A percentile compares a stretch with the other conserved stretches of the same genome.
These are phyloP conservation scores for Gaertneriomyces sp. DNA, from an alignment of 192 early-diverging fungal genomes.

Conservation along the genomic window DNA sequence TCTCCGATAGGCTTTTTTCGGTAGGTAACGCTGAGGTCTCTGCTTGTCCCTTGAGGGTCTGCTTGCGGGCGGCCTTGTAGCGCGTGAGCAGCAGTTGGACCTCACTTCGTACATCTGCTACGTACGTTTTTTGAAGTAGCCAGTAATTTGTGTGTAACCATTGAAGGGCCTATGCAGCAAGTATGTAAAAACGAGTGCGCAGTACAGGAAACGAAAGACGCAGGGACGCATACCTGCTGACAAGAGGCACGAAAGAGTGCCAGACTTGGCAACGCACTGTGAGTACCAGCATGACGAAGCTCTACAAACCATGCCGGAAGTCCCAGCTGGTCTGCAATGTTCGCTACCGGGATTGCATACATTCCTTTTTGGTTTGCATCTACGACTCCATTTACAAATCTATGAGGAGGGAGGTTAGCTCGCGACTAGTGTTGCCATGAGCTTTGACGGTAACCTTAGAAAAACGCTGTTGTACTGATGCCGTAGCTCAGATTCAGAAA, in stretches of 20 bases:
- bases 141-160: constrained; percentile 54
- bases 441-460: constrained; percentile 31
- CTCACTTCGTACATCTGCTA: constrained; percentile 28
- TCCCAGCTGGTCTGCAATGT: constrained; percentile 48
- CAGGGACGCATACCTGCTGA: constrained; percentile 25
- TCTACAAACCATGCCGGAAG: constrained; percentile 60
- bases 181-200: neutral
- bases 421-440: neutral
- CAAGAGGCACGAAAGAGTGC: constrained; percentile 40
- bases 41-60: neutral
- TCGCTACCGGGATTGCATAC: constrained; percentile 43
- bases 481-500: constrained; percentile 50
- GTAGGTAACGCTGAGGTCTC: neutral
- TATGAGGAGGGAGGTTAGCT: constrained; percentile 1
- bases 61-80: constrained; percentile 15
- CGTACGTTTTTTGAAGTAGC: constrained; percentile 36
- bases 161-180: constrained; percentile 34
- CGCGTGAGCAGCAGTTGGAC: constrained; percentile 15
- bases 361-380: constrained; percentile 46
- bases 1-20: constrained; percentile 17
- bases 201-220: neutral
- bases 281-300: constrained; percentile 53
- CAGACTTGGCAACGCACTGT: constrained; percentile 42
- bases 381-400: constrained; percentile 59
- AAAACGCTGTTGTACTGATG: constrained; percentile 50